Percentiles rank a stretch among this genome's conserved stretches.
phyloP scores from a whole-genome alignment of 192 early-diverging fungal species.

The Physocladia obscura region DNA sequence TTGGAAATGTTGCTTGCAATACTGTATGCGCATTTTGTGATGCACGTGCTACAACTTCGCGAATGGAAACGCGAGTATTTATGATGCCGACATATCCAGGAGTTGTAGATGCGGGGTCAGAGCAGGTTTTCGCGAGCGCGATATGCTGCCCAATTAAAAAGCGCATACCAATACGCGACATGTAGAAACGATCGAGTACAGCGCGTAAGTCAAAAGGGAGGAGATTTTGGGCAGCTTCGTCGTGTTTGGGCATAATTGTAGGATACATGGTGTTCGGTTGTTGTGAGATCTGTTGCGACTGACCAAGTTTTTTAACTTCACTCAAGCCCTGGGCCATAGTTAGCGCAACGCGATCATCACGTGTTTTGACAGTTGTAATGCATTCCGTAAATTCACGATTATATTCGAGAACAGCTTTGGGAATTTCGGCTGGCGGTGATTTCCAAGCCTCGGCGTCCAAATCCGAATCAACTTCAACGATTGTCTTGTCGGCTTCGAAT shows the following conservation, averaged over 20 bases:
- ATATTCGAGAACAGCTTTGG: slow-evolving; percentile 64
- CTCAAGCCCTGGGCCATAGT: slow-evolving; percentile 82
- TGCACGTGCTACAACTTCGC: slow-evolving; percentile 80
- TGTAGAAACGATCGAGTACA: slow-evolving; percentile 94
- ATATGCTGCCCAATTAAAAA: slow-evolving; percentile 84
- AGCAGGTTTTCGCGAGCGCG: slow-evolving; percentile 33
- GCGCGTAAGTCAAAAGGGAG: slow-evolving; percentile 73
- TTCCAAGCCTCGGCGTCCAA: neutral
- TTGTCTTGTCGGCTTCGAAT: neutral
- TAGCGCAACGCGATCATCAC: slow-evolving; percentile 87
- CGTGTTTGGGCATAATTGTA: neutral
- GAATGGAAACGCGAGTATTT: slow-evolving; percentile 80
- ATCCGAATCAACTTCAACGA: neutral
- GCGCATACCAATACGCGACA: slow-evolving; percentile 97
- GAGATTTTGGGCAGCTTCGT: neutral
- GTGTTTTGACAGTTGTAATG: slow-evolving; percentile 86
- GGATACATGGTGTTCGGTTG: too few relatives aligned
- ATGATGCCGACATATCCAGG: slow-evolving; percentile 90
- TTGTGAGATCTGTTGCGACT: too few relatives aligned
- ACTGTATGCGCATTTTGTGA: slow-evolving; percentile 86
- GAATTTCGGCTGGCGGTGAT: neutral
- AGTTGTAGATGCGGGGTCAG: neutral
- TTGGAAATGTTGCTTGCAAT: slow-evolving; percentile 64
- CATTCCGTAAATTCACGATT: slow-evolving; percentile 81
- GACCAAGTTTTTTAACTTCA: slow-evolving; percentile 85